Conservation (phyloP, 2,329 filamentous ascomycete genomes). For the Parastagonospora nodorum region DNA sequence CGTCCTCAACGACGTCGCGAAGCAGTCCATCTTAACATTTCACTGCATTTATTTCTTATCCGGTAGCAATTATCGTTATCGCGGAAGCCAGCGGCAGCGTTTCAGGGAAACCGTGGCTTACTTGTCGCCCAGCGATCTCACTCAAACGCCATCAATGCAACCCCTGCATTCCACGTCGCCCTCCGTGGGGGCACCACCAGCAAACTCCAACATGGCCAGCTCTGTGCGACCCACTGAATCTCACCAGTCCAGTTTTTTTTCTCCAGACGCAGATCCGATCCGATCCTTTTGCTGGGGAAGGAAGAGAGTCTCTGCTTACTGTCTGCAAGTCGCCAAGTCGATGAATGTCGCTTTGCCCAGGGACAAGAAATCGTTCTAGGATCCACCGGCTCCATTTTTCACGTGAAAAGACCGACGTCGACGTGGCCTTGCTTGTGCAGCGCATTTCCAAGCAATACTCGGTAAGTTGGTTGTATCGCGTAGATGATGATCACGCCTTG, state of each 20-base stretch:
- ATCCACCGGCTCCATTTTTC: slow-evolving; percentile 6
- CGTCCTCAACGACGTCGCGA: too few relatives aligned
- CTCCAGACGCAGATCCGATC: slow-evolving; percentile 11
- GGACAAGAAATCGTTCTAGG: neutral
- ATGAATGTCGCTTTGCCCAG: too few relatives aligned
- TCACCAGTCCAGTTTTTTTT: slow-evolving; percentile 16
- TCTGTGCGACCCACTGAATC: slow-evolving; percentile 11
- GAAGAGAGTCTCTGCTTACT: neutral
- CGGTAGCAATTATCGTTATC: slow-evolving; percentile 6
- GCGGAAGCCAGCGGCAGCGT: slow-evolving; percentile 11
- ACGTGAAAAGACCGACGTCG: slow-evolving; percentile 3
- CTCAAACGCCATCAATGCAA: slow-evolving; percentile 6
- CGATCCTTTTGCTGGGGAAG: neutral
- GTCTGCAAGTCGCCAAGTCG: too few relatives aligned
- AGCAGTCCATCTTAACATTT: too few relatives aligned
- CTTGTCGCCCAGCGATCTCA: slow-evolving; percentile 17
- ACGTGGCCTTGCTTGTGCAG: slow-evolving; percentile 9
- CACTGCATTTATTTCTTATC: too few relatives aligned
- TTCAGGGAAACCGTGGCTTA: slow-evolving; percentile 10
- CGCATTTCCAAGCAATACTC: neutral
- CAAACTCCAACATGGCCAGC: neutral
- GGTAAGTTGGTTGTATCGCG: neutral
- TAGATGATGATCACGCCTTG: neutral
- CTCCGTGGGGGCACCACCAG: too few relatives aligned
- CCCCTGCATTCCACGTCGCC: slow-evolving; percentile 14